Evolutionary conservation across 164 flowering plant genomes (phyloP).

Genomic region (Sextonia rubra): DNA sequence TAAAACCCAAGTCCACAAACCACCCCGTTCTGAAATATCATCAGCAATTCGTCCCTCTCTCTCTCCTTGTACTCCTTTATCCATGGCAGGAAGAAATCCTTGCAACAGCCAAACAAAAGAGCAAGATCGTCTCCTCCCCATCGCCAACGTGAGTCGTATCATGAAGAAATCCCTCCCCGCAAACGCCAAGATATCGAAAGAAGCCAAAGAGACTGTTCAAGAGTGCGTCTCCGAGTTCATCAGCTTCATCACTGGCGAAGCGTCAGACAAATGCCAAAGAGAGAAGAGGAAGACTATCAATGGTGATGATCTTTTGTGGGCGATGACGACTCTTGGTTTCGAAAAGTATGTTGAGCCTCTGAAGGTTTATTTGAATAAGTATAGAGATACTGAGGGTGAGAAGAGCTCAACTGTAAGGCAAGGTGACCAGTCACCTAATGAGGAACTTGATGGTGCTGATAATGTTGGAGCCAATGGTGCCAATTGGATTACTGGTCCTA

Average conservation of each 20-base stretch:
- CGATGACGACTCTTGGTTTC: conserved; percentile 45
- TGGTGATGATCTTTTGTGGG: conserved; percentile 46
- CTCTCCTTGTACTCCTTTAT: neutral
- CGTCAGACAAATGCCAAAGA: conserved; percentile 36
- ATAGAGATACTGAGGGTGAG: conserved; percentile 37
- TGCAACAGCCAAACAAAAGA: conserved; percentile 19
- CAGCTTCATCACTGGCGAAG: conserved; percentile 39
- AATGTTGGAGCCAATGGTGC: neutral
- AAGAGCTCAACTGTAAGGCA: conserved; percentile 25
- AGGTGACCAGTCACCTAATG: conserved; percentile 19
- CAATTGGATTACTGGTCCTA: neutral
- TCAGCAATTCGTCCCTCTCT: neutral
- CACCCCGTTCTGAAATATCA: neutral
- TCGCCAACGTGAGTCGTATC: conserved; percentile 37
- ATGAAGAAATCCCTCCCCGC: conserved; percentile 35
- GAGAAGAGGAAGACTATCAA: conserved; percentile 43
- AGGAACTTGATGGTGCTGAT: conserved; percentile 1
- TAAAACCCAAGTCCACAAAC: neutral
- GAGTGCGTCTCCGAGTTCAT: conserved; percentile 42
- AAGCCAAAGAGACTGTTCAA: conserved; percentile 38
- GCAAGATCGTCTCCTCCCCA: conserved; percentile 32
- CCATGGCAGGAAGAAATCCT: conserved; percentile 25
- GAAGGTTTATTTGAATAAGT: conserved; percentile 35
- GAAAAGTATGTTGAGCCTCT: conserved; percentile 38
- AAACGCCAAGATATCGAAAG: conserved; percentile 37